Evolutionary conservation across 1,284 basidiomycete species (phyloP).

Genomic region (Naganishia sp.): DNA sequence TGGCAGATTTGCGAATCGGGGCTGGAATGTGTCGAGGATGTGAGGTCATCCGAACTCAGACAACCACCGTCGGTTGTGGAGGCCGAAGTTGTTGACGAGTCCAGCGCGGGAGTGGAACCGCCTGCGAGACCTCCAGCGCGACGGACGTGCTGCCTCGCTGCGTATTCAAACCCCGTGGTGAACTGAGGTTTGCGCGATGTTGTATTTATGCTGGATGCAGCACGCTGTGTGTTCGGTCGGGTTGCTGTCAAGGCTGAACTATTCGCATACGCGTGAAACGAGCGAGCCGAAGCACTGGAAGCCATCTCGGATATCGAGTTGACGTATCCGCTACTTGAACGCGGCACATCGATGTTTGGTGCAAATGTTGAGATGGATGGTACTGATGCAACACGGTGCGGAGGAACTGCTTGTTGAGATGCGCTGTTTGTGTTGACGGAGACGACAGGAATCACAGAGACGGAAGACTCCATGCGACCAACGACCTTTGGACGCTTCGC

Average conservation of each 20-base stretch:
- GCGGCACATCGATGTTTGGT: conserved; percentile 19
- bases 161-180: conserved; percentile 23
- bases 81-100: conserved; percentile 2
- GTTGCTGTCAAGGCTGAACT: conserved; percentile 9
- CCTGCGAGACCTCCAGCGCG: conserved; percentile 23
- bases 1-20: conserved; percentile 30
- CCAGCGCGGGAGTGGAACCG: conserved; percentile 14
- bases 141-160: conserved; percentile 12
- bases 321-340: conserved; percentile 1
- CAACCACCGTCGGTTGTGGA: conserved; percentile 7
- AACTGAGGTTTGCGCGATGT: conserved; percentile 9
- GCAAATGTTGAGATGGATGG: conserved; percentile 24
- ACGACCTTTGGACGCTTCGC: conserved; percentile 28
- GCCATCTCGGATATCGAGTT: not conserved
- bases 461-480: conserved; percentile 25
- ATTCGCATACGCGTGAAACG: conserved; percentile 16
- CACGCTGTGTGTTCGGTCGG: conserved; percentile 7
- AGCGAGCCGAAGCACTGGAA: not conserved
- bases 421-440: not conserved
- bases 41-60: conserved; percentile 14
- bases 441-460: conserved; percentile 5
- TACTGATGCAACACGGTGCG: conserved; percentile 18
- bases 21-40: conserved; percentile 27
- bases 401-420: conserved; percentile 1
- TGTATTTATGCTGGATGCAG: conserved; percentile 8